phyloP scores from a whole-genome alignment of 2,329 filamentous ascomycete genomes.

The Fusarium agapanthi region DNA sequence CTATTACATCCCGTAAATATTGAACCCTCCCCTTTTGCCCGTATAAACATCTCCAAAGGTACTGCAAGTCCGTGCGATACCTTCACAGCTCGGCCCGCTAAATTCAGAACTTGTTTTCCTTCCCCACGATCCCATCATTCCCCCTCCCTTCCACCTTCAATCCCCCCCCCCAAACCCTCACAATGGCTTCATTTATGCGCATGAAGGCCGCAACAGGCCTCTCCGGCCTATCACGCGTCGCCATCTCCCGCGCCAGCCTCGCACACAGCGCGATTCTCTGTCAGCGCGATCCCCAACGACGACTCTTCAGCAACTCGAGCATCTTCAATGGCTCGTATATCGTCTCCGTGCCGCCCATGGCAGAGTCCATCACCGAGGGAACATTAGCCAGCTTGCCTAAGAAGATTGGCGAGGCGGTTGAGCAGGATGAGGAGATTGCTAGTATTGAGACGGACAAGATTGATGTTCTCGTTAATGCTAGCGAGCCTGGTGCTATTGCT shows the following conservation, averaged over 20 bases:
- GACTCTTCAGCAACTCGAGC: slow-evolving; percentile 34
- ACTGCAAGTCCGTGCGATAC: slow-evolving; percentile 33
- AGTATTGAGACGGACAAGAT: slow-evolving; percentile 49
- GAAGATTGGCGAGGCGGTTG: slow-evolving; percentile 44
- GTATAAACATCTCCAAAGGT: slow-evolving; percentile 2
- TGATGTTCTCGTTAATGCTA: slow-evolving; percentile 44
- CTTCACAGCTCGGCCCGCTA: slow-evolving; percentile 32
- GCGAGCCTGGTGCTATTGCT: slow-evolving; percentile 38
- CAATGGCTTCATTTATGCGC: slow-evolving; percentile 38
- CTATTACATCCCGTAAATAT: not conserved
- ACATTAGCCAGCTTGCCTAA: slow-evolving; percentile 41
- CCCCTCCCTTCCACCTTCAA: not conserved
- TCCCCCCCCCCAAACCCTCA: not conserved
- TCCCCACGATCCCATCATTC: slow-evolving; percentile 5
- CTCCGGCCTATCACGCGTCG: slow-evolving; percentile 27
- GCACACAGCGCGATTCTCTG: slow-evolving; percentile 34
- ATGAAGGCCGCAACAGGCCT: slow-evolving; percentile 36
- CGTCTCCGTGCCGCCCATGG: slow-evolving; percentile 45
- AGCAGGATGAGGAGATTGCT: slow-evolving; percentile 45
- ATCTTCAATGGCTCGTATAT: slow-evolving; percentile 35
- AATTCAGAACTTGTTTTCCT: slow-evolving; percentile 26
- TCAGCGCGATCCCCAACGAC: slow-evolving; percentile 37
- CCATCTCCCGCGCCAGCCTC: slow-evolving; percentile 19
- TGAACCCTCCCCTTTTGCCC: not conserved
- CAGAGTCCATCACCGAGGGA: slow-evolving; percentile 47